These are phyloP conservation scores for Eucalyptus tenuipes DNA, from an alignment of 345 rosid genomes.

Conservation along the genomic window DNA sequence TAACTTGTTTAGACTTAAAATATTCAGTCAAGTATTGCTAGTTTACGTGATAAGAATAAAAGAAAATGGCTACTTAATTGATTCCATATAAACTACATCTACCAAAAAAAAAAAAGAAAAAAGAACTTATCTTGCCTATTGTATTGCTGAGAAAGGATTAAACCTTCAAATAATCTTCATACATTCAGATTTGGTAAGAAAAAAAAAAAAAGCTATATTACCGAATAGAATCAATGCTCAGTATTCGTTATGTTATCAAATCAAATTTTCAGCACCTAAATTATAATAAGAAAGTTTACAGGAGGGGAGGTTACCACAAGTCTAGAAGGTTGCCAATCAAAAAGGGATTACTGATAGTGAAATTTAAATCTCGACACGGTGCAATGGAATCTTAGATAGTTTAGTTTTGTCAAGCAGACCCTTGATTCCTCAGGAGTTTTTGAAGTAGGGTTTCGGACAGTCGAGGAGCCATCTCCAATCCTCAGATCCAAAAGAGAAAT, in stretches of 20 bases:
- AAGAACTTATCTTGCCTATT: background rate
- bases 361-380: too few species aligned
- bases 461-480: too few species aligned
- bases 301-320: too few species aligned
- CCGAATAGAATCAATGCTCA: background rate
- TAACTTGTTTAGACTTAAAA: background rate
- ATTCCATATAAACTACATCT: background rate
- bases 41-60: background rate
- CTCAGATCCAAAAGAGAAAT: too few species aligned
- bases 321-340: too few species aligned
- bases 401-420: background rate
- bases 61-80: background rate
- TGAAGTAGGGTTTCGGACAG: background rate
- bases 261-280: background rate
- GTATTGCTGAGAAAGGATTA: background rate
- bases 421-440: background rate
- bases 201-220: too few species aligned
- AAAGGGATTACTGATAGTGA: too few species aligned
- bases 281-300: too few species aligned
- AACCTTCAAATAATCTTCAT: background rate
- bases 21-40: background rate
- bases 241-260: background rate
- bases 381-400: background rate
- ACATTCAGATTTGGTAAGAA: too few species aligned
- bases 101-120: background rate